phyloP scores from a whole-genome alignment of 306 rosid genomes.

The Inga oerstediana region DNA sequence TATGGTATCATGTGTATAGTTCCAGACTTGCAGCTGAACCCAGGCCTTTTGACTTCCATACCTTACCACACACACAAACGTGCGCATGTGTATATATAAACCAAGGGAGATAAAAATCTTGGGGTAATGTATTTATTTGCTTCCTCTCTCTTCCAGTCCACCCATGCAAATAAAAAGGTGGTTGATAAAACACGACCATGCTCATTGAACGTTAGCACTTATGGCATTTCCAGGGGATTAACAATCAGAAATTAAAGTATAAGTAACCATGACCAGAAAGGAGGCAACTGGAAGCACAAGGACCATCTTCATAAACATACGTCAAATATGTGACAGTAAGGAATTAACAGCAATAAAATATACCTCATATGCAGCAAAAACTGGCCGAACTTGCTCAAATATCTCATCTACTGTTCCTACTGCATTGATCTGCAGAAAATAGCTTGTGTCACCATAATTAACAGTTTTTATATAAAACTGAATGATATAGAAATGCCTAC shows the following conservation, averaged over 20 bases:
- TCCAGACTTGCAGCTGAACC: neutral
- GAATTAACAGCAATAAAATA: conserved; percentile 3
- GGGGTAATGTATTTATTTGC: conserved; percentile 16
- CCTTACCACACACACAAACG: neutral
- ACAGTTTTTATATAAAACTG: neutral
- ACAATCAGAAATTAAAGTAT: neutral
- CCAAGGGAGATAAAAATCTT: neutral
- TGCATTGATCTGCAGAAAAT: conserved; percentile 72
- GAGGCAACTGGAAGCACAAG: neutral
- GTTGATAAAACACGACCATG: neutral
- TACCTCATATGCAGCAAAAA: conserved; percentile 69
- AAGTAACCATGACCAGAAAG: neutral
- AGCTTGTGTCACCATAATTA: conserved; percentile 26
- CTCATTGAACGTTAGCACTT: neutral
- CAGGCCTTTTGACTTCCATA: neutral
- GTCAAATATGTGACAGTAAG: neutral
- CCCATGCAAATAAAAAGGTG: neutral
- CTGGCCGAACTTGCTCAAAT: conserved; percentile 80
- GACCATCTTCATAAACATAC: conserved; percentile 12
- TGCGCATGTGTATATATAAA: neutral
- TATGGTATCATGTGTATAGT: neutral
- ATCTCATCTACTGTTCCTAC: conserved; percentile 85
- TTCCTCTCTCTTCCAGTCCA: conserved; percentile 4
- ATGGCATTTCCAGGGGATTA: neutral
- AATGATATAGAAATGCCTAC: neutral